These are phyloP conservation scores for Termitomyces sp. DNA, from an alignment of 768 basidiomycete species.

Conservation along the genomic window DNA sequence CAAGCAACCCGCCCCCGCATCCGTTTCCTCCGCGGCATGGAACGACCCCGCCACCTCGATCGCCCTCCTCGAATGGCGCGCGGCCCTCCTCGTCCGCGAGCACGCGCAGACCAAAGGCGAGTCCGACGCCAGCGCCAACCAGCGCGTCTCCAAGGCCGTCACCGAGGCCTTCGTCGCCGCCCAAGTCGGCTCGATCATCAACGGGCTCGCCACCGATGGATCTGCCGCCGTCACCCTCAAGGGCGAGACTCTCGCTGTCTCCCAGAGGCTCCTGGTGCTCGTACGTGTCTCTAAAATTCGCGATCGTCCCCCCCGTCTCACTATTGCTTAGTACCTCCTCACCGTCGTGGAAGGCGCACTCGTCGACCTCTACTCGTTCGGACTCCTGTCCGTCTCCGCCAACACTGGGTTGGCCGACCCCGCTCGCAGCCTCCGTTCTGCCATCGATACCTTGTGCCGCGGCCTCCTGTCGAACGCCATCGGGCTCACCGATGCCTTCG, in stretches of 20 bases:
- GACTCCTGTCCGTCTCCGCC: conserved; percentile 26
- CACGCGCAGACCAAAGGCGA: conserved; percentile 28
- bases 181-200: conserved; percentile 46
- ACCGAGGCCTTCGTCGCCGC: conserved; percentile 65
- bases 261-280: conserved; percentile 36
- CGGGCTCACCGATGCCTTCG: conserved; percentile 68
- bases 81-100: conserved; percentile 51
- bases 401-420: conserved; percentile 29
- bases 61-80: conserved; percentile 57
- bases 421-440: conserved; percentile 41
- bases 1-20: conserved; percentile 9
- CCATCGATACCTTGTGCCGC: conserved; percentile 43
- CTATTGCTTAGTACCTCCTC: conserved; percentile 49
- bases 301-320: background rate
- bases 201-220: conserved; percentile 17
- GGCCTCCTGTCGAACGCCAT: conserved; percentile 59
- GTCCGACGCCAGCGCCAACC: conserved; percentile 51
- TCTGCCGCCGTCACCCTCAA: conserved; percentile 16
- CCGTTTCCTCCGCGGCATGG: conserved; percentile 23
- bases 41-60: conserved; percentile 33
- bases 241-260: conserved; percentile 8
- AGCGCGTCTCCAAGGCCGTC: conserved; percentile 56
- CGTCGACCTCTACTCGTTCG: conserved; percentile 55
- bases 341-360: conserved; percentile 50
- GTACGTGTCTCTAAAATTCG: conserved; percentile 24